A percentile compares a stretch with the other conserved stretches of the same genome.
These are phyloP conservation scores for Trapa incisa DNA, from an alignment of 345 rosid genomes.

Conservation along the genomic window DNA sequence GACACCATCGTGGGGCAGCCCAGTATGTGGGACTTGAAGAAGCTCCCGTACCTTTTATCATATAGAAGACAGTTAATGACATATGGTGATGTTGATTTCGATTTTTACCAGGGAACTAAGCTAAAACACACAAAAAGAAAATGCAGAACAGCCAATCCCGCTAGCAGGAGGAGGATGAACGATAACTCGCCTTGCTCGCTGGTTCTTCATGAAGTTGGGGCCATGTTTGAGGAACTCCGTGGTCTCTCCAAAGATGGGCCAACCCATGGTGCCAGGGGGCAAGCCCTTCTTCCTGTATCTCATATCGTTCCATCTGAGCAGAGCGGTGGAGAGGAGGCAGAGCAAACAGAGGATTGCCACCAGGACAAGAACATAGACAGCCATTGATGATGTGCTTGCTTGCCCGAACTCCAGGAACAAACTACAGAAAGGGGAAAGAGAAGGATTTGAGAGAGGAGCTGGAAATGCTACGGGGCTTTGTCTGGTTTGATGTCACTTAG, in stretches of 20 bases:
- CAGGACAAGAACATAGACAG: conserved; percentile 36
- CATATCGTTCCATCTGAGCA: conserved; percentile 73
- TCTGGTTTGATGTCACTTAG: conserved; percentile 9
- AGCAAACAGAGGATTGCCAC: conserved; percentile 28
- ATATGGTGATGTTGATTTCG: not conserved
- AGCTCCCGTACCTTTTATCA: conserved; percentile 50
- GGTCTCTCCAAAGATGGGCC: conserved; percentile 97
- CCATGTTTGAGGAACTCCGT: conserved; percentile 94
- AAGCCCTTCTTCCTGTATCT: conserved; percentile 63
- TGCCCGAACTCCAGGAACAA: not conserved
- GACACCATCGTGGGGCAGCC: conserved; percentile 90
- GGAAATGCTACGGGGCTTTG: conserved; percentile 10
- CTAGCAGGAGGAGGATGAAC: not conserved
- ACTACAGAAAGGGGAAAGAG: conserved; percentile 1
- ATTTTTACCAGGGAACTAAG: too few species aligned
- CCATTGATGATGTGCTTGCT: conserved; percentile 33
- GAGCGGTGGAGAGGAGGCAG: conserved; percentile 45
- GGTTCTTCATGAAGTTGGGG: conserved; percentile 86
- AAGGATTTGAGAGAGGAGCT: conserved; percentile 7
- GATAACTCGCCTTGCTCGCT: conserved; percentile 49
- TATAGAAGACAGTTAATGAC: not conserved
- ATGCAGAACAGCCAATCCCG: not conserved
- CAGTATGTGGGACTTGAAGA: conserved; percentile 87
- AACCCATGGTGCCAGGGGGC: conserved; percentile 98
- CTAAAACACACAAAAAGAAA: not conserved